Conservation (phyloP, 2,329 filamentous ascomycete genomes). For the Mollisia scopiformis region DNA sequence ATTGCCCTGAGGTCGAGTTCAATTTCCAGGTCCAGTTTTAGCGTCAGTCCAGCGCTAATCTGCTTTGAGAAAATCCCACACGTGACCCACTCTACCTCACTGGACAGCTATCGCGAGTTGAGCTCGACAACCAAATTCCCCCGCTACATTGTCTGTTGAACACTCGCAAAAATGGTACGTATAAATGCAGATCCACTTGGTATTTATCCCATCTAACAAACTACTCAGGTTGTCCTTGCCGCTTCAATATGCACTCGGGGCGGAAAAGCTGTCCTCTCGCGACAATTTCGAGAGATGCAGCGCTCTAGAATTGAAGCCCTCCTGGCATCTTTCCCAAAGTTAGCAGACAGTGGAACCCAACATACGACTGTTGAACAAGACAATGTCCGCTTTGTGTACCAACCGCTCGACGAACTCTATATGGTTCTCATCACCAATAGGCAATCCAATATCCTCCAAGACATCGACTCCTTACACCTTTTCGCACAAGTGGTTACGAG, state of each 20-base stretch:
- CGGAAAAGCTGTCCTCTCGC: conserved; percentile 96
- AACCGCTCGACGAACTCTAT: conserved; percentile 98
- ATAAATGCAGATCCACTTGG: neutral
- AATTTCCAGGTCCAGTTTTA: neutral
- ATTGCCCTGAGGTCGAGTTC: neutral
- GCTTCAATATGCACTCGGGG: conserved; percentile 98
- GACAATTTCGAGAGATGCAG: conserved; percentile 97
- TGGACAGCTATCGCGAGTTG: neutral
- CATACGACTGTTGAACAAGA: conserved; percentile 99
- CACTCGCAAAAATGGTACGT: conserved; percentile 25
- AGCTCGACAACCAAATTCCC: neutral
- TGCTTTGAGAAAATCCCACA: neutral
- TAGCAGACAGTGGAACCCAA: conserved; percentile 93
- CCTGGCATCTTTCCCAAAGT: conserved; percentile 95
- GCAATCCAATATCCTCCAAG: conserved; percentile 98
- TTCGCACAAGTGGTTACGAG: conserved; percentile 97
- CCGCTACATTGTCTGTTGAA: neutral
- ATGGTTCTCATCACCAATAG: conserved; percentile 99
- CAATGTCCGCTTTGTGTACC: conserved; percentile 99
- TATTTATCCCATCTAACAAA: neutral
- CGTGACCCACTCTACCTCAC: neutral
- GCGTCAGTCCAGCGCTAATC: neutral
- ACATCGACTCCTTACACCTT: conserved; percentile 96
- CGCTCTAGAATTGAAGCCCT: conserved; percentile 95
- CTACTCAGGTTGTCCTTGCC: conserved; percentile 85